Evolutionary conservation across 2,329 filamentous ascomycete genomes (phyloP).

Genomic region (Colletotrichum noveboracense): DNA sequence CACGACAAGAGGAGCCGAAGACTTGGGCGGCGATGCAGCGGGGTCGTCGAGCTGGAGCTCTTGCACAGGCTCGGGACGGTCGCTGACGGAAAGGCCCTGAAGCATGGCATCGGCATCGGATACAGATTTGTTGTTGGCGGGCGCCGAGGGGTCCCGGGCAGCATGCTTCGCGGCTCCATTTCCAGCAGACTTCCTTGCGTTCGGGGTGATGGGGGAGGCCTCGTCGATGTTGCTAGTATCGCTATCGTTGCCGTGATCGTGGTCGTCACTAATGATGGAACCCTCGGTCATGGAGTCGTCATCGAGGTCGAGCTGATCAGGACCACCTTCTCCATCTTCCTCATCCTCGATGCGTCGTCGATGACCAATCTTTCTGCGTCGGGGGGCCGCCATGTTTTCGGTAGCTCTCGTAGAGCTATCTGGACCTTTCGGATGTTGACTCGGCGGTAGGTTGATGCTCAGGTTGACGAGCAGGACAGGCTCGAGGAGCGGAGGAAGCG

Average conservation of each 20-base stretch:
- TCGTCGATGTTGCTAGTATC: slow-evolving; percentile 69
- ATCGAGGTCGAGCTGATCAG: slow-evolving; percentile 61
- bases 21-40: slow-evolving; percentile 42
- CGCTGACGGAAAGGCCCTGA: slow-evolving; percentile 54
- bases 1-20: slow-evolving; percentile 56
- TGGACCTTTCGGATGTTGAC: neutral
- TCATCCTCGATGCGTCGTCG: slow-evolving; percentile 74
- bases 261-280: slow-evolving; percentile 66
- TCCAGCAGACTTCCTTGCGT: slow-evolving; percentile 39
- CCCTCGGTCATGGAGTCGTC: slow-evolving; percentile 72
- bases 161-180: slow-evolving; percentile 46
- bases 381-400: slow-evolving; percentile 53
- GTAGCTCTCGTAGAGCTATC: slow-evolving; percentile 12
- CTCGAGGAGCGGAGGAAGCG: slow-evolving; percentile 19
- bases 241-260: slow-evolving; percentile 64
- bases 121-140: slow-evolving; percentile 39
- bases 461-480: slow-evolving; percentile 8
- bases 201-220: slow-evolving; percentile 54
- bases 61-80: slow-evolving; percentile 43
- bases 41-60: slow-evolving; percentile 55
- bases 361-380: slow-evolving; percentile 69
- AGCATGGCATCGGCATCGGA: slow-evolving; percentile 66
- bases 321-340: slow-evolving; percentile 69
- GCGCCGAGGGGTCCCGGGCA: slow-evolving; percentile 35
- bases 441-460: slow-evolving; percentile 6